Evolutionary conservation across 1,284 basidiomycete genomes (phyloP).

Genomic region (Heimioporus punctisporus): DNA sequence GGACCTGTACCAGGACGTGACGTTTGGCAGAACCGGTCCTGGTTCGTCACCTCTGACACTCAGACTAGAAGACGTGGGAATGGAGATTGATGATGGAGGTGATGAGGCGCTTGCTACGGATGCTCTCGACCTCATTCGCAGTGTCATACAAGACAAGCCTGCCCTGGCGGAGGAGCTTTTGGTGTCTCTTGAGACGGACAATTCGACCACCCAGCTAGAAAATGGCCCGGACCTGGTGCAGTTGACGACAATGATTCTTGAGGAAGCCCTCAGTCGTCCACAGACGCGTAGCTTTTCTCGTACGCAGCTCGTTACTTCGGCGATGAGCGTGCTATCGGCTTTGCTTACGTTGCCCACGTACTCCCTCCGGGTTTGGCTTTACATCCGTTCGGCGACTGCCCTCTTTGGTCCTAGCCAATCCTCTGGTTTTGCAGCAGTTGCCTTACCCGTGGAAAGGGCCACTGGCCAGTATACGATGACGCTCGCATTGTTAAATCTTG

Average conservation of each 20-base stretch:
- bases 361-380: slow-evolving; percentile 85
- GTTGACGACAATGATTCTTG: slow-evolving; percentile 82
- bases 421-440: slow-evolving; percentile 59
- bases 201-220: slow-evolving; percentile 21
- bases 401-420: slow-evolving; percentile 68
- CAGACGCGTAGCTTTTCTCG: slow-evolving; percentile 49
- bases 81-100: slow-evolving; percentile 58
- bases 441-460: slow-evolving; percentile 71
- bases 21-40: slow-evolving; percentile 46
- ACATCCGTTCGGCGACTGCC: slow-evolving; percentile 75
- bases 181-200: slow-evolving; percentile 56
- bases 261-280: slow-evolving; percentile 70
- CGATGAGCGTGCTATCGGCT: slow-evolving; percentile 78
- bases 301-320: slow-evolving; percentile 74
- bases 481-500: slow-evolving; percentile 73
- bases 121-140: slow-evolving; percentile 78
- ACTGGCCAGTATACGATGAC: slow-evolving; percentile 83
- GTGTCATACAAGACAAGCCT: slow-evolving; percentile 72
- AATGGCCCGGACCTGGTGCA: slow-evolving; percentile 63
- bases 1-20: slow-evolving; percentile 50
- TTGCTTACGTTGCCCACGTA: slow-evolving; percentile 76
- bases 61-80: slow-evolving; percentile 67
- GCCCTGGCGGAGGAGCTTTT: slow-evolving; percentile 66
- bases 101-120: slow-evolving; percentile 70
- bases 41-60: slow-evolving; percentile 46